These are phyloP conservation scores for Huntiella savannae DNA, from an alignment of 2,329 filamentous ascomycete genomes.

Conservation along the genomic window DNA sequence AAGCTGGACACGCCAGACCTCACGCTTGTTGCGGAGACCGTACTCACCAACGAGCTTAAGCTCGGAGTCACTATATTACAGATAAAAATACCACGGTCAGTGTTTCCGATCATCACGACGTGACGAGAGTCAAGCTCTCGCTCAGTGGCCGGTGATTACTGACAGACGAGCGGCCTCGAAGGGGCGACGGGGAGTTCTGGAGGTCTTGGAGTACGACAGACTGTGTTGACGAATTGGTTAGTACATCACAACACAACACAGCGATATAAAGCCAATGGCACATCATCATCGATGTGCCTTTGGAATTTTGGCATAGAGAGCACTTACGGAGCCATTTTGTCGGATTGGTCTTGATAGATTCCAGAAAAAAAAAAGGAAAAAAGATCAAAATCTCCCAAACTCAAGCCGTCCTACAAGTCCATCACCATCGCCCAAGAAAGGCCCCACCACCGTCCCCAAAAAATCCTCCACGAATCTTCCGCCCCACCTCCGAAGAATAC, in stretches of 20 bases:
- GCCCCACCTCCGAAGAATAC: constrained; percentile 9
- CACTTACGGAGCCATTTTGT: constrained; percentile 27
- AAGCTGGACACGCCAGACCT: constrained; percentile 99
- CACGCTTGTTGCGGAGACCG: constrained; percentile 99
- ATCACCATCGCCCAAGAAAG: background rate
- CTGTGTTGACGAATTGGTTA: constrained; percentile 13
- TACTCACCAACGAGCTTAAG: constrained; percentile 99
- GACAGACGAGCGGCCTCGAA: constrained; percentile 99
- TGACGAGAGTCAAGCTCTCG: constrained; percentile 93
- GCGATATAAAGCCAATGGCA: background rate
- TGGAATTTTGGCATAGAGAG: background rate
- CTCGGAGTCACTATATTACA: constrained; percentile 71
- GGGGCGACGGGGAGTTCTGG: constrained; percentile 93
- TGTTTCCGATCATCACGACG: constrained; percentile 58
- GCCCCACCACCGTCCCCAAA: no score
- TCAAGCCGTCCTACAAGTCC: constrained; percentile 6
- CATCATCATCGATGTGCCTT: background rate
- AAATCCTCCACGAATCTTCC: background rate
- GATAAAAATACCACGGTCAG: constrained; percentile 33
- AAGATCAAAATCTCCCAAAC: constrained; percentile 11
- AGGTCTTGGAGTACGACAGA: constrained; percentile 83
- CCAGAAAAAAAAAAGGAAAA: constrained; percentile 4
- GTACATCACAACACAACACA: constrained; percentile 1
- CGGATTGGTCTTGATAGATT: constrained; percentile 14
- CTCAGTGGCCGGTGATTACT: constrained; percentile 93